Evolutionary conservation across 2,329 filamentous ascomycete species (phyloP).

Genomic region (Colletotrichum gloeosporioides): DNA sequence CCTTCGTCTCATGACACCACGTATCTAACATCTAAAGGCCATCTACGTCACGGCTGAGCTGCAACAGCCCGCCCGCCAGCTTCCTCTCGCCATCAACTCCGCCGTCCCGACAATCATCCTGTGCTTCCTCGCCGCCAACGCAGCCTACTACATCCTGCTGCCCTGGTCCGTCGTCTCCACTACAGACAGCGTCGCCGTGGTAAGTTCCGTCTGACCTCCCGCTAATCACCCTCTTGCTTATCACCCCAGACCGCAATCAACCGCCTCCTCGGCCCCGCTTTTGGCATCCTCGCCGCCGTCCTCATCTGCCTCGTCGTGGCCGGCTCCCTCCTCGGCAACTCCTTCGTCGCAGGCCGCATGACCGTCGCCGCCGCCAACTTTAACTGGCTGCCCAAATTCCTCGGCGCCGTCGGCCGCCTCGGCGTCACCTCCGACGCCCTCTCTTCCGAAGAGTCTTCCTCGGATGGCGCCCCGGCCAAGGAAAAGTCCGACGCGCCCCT

Average conservation of each 20-base stretch:
- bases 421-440: conserved; percentile 29
- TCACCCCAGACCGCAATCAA: conserved; percentile 57
- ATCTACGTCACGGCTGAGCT: conserved; percentile 62
- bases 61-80: conserved; percentile 53
- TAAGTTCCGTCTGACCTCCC: conserved; percentile 36
- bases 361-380: conserved; percentile 62
- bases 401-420: conserved; percentile 50
- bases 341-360: conserved; percentile 67
- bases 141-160: conserved; percentile 67
- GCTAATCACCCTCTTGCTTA: too few relatives aligned
- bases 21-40: conserved; percentile 39
- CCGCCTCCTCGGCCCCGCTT: conserved; percentile 56
- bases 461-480: background rate
- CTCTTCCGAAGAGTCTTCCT: too few relatives aligned
- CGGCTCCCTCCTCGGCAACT: conserved; percentile 66
- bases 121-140: conserved; percentile 65
- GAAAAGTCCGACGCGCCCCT: conserved; percentile 53
- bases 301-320: conserved; percentile 67
- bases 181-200: conserved; percentile 68
- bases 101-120: conserved; percentile 64
- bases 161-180: conserved; percentile 64
- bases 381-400: conserved; percentile 53
- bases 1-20: background rate
- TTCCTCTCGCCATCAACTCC: conserved; percentile 66
- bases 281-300: conserved; percentile 59